These are phyloP conservation scores for Kwoniella europaea DNA, from an alignment of 768 basidiomycete genomes.

Conservation along the genomic window DNA sequence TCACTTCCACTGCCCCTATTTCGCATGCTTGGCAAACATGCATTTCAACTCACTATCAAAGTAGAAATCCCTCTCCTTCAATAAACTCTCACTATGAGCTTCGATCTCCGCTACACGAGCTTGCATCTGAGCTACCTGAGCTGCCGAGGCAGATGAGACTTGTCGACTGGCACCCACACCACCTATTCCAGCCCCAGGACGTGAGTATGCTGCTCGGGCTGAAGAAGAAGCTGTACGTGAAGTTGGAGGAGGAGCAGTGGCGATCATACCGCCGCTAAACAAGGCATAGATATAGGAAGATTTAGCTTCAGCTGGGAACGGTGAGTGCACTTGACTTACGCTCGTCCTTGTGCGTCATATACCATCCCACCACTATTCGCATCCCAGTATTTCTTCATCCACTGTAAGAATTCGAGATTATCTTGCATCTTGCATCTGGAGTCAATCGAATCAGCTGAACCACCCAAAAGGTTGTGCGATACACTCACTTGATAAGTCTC, in stretches of 20 bases:
- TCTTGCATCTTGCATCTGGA: slow-evolving; percentile 99
- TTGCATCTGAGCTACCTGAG: slow-evolving; percentile 71
- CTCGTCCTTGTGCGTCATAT: slow-evolving; percentile 82
- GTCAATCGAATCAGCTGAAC: too few species aligned
- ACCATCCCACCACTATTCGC: slow-evolving; percentile 81
- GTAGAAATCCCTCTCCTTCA: slow-evolving; percentile 98
- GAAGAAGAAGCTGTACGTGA: slow-evolving; percentile 24
- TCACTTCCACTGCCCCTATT: too few species aligned
- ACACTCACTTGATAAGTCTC: slow-evolving; percentile 75
- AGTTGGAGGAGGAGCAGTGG: slow-evolving; percentile 16
- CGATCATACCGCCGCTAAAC: slow-evolving; percentile 13
- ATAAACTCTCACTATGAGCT: slow-evolving; percentile 80
- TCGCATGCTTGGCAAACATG: neutral
- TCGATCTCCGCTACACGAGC: slow-evolving; percentile 81
- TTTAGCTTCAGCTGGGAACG: neutral
- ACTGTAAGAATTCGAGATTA: slow-evolving; percentile 97
- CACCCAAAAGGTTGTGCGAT: too few species aligned
- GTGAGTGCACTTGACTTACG: slow-evolving; percentile 64
- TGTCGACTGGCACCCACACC: slow-evolving; percentile 26
- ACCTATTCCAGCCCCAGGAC: slow-evolving; percentile 10
- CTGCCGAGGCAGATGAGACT: slow-evolving; percentile 58
- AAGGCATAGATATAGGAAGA: neutral
- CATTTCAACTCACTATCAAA: slow-evolving; percentile 74
- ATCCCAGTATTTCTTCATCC: slow-evolving; percentile 97
- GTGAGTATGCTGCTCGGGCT: slow-evolving; percentile 11